Evolutionary conservation across 441 rosid genomes (phyloP).

Genomic region (Hura crepitans): DNA sequence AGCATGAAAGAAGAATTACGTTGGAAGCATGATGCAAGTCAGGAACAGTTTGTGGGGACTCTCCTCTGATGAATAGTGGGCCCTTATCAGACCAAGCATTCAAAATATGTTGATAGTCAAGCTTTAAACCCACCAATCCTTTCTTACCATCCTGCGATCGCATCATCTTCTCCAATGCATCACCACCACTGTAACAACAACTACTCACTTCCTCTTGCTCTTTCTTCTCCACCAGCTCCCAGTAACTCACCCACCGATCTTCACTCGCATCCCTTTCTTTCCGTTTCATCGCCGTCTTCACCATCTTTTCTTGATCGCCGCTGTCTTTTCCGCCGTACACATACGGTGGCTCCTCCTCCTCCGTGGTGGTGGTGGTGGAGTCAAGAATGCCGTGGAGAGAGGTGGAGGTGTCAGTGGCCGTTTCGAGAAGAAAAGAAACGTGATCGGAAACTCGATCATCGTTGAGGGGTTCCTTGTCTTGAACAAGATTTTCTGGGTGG

Average conservation of each 20-base stretch:
- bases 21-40: conserved; percentile 41
- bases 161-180: conserved; percentile 21
- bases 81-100: conserved; percentile 83
- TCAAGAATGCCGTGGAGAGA: conserved; percentile 60
- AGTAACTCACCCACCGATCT: conserved; percentile 82
- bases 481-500: conserved; percentile 33
- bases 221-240: conserved; percentile 63
- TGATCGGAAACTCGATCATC: conserved; percentile 39
- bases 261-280: conserved; percentile 49
- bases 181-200: conserved; percentile 22
- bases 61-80: conserved; percentile 53
- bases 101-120: conserved; percentile 74
- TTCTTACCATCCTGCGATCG: conserved; percentile 16
- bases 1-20: conserved; percentile 37
- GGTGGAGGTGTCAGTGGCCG: conserved; percentile 46
- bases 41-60: conserved; percentile 70
- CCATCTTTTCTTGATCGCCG: conserved; percentile 20
- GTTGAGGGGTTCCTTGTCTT: conserved; percentile 19
- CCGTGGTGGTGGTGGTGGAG: conserved; percentile 23
- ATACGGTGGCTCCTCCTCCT: conserved; percentile 31
- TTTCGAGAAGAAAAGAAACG: conserved; percentile 44
- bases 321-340: conserved; percentile 16
- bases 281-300: conserved; percentile 59
- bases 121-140: conserved; percentile 54
- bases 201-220: conserved; percentile 65